phyloP scores from a whole-genome alignment of 1,139 yeast genomes.

The Hyphopichia wangnamkhiaoensis region DNA sequence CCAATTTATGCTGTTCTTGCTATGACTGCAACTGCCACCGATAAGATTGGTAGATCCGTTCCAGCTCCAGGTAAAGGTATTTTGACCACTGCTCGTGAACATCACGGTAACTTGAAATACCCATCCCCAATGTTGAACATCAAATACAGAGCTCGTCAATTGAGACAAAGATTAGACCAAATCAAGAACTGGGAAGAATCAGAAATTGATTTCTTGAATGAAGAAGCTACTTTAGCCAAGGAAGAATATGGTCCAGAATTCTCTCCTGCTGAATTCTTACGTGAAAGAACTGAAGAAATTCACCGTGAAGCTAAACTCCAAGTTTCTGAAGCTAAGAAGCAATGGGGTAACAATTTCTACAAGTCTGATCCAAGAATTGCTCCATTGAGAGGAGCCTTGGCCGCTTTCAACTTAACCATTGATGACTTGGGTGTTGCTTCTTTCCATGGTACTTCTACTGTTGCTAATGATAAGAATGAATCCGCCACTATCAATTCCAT shows the following conservation, averaged over 20 bases:
- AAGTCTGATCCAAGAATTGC: slow-evolving; percentile 91
- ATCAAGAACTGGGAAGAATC: slow-evolving; percentile 82
- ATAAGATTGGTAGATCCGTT: slow-evolving; percentile 97
- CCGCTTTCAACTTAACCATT: slow-evolving; percentile 86
- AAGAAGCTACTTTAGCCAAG: slow-evolving; percentile 57
- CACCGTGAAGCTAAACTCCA: slow-evolving; percentile 84
- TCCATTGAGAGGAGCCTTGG: slow-evolving; percentile 95
- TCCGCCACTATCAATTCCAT: slow-evolving; percentile 85
- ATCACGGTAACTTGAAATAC: slow-evolving; percentile 79
- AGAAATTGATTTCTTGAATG: slow-evolving; percentile 60
- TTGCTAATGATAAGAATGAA: slow-evolving; percentile 98
- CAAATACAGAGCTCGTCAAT: slow-evolving; percentile 92
- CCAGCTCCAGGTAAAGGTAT: slow-evolving; percentile 99
- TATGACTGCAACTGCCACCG: slow-evolving; percentile 94
- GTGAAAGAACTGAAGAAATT: slow-evolving; percentile 87
- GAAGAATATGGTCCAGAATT: slow-evolving; percentile 65
- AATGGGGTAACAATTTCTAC: slow-evolving; percentile 96
- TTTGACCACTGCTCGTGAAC: slow-evolving; percentile 95
- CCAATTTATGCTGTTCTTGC: slow-evolving; percentile 97
- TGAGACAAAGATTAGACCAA: slow-evolving; percentile 74
- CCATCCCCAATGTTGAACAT: slow-evolving; percentile 82
- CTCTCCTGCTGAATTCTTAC: slow-evolving; percentile 55
- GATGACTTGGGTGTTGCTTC: slow-evolving; percentile 97
- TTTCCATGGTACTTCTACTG: slow-evolving; percentile 99
- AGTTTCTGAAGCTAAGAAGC: slow-evolving; percentile 83